Conservation (phyloP, 176 grass and related monocot species). For the Phoenix dactylifera region DNA sequence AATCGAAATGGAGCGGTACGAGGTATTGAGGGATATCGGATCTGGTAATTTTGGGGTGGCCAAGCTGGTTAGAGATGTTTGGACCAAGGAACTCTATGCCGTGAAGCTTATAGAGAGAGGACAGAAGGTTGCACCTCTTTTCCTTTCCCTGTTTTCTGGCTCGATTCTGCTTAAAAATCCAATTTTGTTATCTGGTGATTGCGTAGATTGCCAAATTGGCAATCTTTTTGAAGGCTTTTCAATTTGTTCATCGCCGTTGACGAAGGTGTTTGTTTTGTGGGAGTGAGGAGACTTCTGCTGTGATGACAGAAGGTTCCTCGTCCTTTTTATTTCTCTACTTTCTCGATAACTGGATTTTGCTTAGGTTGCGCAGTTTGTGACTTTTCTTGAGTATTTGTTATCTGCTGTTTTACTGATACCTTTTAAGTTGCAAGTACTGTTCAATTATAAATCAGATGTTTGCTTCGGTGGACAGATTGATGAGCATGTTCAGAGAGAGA, state of each 20-base stretch:
- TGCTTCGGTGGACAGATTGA: slow-evolving; percentile 61
- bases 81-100: slow-evolving; percentile 79
- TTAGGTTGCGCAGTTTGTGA: background rate
- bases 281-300: no score
- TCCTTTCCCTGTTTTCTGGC: background rate
- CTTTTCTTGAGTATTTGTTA: slow-evolving; percentile 1
- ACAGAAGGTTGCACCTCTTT: slow-evolving; percentile 40
- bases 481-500: slow-evolving; percentile 97
- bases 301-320: no score
- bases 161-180: background rate
- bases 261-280: no score
- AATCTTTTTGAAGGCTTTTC: no score
- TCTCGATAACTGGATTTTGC: background rate
- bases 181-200: no score
- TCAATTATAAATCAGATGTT: no score
- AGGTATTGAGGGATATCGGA: slow-evolving; percentile 89
- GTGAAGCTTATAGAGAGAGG: slow-evolving; percentile 96
- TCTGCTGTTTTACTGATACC: slow-evolving; percentile 4
- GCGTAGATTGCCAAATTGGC: no score
- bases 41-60: slow-evolving; percentile 95
- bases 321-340: background rate
- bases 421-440: background rate
- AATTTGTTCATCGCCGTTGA: no score
- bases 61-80: slow-evolving; percentile 74
- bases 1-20: slow-evolving; percentile 62